phyloP scores from a whole-genome alignment of 768 basidiomycete genomes.

The Clitopilus hobsonii region DNA sequence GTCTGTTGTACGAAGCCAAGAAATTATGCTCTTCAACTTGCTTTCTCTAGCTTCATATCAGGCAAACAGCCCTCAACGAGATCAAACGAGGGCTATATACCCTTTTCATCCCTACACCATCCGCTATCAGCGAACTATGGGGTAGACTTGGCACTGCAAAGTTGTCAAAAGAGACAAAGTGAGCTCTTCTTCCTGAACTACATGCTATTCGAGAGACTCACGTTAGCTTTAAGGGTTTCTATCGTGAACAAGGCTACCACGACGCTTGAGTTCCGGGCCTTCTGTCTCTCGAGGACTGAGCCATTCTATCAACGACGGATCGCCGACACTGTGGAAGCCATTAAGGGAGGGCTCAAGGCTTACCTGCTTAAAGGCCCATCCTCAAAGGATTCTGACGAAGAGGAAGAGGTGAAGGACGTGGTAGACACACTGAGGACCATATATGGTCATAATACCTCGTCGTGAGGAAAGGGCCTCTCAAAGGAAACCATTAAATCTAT shows the following conservation, averaged over 20 bases:
- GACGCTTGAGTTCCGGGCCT: slow-evolving; percentile 41
- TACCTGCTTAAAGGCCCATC: slow-evolving; percentile 17
- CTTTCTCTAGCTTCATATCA: slow-evolving; percentile 23
- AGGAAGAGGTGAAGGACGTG: slow-evolving; percentile 36
- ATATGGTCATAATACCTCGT: neutral
- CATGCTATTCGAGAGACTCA: too few relatives aligned
- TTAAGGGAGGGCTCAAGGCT: slow-evolving; percentile 25
- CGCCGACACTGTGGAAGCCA: slow-evolving; percentile 22
- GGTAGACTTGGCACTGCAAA: slow-evolving; percentile 3
- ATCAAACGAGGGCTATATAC: slow-evolving; percentile 36
- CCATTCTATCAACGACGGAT: slow-evolving; percentile 44
- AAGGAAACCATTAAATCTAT: too few relatives aligned
- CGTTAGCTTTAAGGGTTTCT: too few relatives aligned
- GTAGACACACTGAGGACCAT: slow-evolving; percentile 24
- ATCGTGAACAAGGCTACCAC: neutral
- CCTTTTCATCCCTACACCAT: slow-evolving; percentile 21
- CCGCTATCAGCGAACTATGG: slow-evolving; percentile 22
- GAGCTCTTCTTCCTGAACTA: neutral
- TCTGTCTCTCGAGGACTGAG: slow-evolving; percentile 45
- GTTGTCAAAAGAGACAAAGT: slow-evolving; percentile 9
- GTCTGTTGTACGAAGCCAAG: neutral
- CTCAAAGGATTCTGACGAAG: slow-evolving; percentile 17
- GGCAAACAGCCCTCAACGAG: slow-evolving; percentile 29
- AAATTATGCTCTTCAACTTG: neutral
- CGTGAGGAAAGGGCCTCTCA: too few relatives aligned